Conservation (phyloP, 805 yeast genomes). For the Candida insectalens region DNA sequence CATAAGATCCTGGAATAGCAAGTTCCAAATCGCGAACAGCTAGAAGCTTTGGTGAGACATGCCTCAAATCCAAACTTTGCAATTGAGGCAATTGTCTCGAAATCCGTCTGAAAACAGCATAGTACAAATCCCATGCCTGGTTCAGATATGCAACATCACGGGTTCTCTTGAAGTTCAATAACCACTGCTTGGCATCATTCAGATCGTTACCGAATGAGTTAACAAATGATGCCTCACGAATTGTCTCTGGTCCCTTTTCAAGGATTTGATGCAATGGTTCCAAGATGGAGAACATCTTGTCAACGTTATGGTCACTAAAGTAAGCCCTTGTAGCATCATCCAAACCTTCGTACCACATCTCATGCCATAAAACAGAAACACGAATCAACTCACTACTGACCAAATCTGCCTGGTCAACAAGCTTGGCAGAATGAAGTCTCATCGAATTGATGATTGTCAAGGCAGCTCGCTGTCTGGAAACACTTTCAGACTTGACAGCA, state of each 20-base stretch:
- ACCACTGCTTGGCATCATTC: conserved; percentile 91
- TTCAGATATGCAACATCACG: conserved; percentile 81
- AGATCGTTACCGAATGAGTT: conserved; percentile 91
- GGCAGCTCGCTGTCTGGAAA: conserved; percentile 87
- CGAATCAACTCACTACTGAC: conserved; percentile 91
- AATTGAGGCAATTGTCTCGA: conserved; percentile 83
- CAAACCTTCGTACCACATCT: conserved; percentile 94
- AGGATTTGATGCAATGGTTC: conserved; percentile 84
- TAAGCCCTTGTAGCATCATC: conserved; percentile 93
- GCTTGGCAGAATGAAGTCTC: conserved; percentile 73
- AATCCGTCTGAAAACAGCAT: conserved; percentile 85
- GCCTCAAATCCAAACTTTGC: conserved; percentile 79
- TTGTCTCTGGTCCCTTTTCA: conserved; percentile 81
- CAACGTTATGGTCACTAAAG: conserved; percentile 91
- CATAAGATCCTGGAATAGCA: conserved; percentile 92
- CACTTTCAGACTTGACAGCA: conserved; percentile 88
- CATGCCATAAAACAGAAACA: conserved; percentile 96
- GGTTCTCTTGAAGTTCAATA: conserved; percentile 71
- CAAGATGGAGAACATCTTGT: conserved; percentile 84
- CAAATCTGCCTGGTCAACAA: conserved; percentile 87
- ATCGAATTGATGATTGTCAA: conserved; percentile 82
- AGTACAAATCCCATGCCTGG: conserved; percentile 97
- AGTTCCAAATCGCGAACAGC: conserved; percentile 71
- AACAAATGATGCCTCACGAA: conserved; percentile 86
- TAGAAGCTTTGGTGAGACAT: conserved; percentile 84